A percentile compares a stretch with the other conserved stretches of the same genome.
Conservation (phyloP, 306 rosid genomes). For the Rosa chinensis region DNA sequence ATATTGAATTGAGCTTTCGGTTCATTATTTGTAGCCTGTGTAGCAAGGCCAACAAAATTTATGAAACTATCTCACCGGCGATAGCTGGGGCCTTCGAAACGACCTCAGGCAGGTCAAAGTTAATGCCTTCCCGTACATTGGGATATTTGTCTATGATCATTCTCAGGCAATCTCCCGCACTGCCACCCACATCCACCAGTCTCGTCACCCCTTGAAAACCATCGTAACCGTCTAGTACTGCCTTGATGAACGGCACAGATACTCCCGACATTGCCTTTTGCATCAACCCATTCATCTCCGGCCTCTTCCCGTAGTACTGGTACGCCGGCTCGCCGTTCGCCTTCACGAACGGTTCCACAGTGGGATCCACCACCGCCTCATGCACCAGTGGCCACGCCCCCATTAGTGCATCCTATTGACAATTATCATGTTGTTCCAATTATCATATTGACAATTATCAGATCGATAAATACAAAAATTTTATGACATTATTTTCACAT, state of each 20-base stretch:
- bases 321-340: slow-evolving; percentile 80
- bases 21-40: not conserved
- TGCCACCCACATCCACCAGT: slow-evolving; percentile 90
- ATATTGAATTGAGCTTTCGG: not conserved
- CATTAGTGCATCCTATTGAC: slow-evolving; percentile 62
- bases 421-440: not conserved
- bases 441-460: slow-evolving; percentile 1
- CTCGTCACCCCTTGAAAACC: slow-evolving; percentile 61
- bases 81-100: slow-evolving; percentile 74
- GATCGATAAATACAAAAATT: not conserved
- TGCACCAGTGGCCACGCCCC: slow-evolving; percentile 84
- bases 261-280: slow-evolving; percentile 79
- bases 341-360: slow-evolving; percentile 71
- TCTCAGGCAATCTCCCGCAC: slow-evolving; percentile 83
- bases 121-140: slow-evolving; percentile 50
- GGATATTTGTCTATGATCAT: slow-evolving; percentile 72
- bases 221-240: slow-evolving; percentile 56
- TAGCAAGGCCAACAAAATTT: not conserved
- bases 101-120: slow-evolving; percentile 82
- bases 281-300: slow-evolving; percentile 85
- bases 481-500: not conserved
- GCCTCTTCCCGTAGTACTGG: slow-evolving; percentile 57
- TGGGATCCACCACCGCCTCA: slow-evolving; percentile 81
- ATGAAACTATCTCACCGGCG: slow-evolving; percentile 33
- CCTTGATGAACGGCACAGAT: slow-evolving; percentile 82